Base-by-base conservation (phyloP, 148 eudicot genomes). In the Mesembryanthemum crystallinum region DNA sequence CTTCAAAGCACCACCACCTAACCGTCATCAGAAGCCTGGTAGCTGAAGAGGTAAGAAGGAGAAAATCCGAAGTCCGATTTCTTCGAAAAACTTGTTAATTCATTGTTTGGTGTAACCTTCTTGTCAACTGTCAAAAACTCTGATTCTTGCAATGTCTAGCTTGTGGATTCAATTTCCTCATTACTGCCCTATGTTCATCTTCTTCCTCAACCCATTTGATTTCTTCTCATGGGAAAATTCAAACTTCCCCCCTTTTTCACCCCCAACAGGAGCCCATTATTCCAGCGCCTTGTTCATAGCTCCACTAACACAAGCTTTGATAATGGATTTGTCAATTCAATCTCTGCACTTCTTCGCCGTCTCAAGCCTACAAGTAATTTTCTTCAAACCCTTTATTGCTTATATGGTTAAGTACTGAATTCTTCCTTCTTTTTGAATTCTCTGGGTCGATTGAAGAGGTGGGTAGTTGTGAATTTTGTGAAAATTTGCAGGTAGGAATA, bases 1-100 rank as follows among this genome's bases (percentile, higher is more conserved):
- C 51, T 20, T 45, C 17, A 25, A 32, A 51, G 30, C 54, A 67
- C 10, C 71, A 24, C 18, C 58, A 72, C 79, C 85, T 82, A 82
- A 73, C 85, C 49, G 79, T 82, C 85, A 28, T 27, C 33, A 23
- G 77, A 75, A 79, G 64, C 25, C 47, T 76, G 82, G 85, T 79
- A 68, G 85, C 71, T 82, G 82, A 37, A 75, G 63, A 18, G 21
- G 62, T 60, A 33, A 78, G 17, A 64, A 18, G n/a, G 54, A 60
- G 61, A n/a, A 17, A 39, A 18, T 0, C 1, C 17, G 39, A 63
- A 33, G 18, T 13, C 7, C 0, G 32, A 15, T 8, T 68, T 55
- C 42, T 21, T 28, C 29, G 28, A 35, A 29, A 21, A 13, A 17
- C 9, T 43, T 2, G 25, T 37, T 27, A 18, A 21, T 69, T 24